Base-by-base conservation (phyloP, 2,329 filamentous ascomycete genomes). In the Hawksworthiomyces lignivorus region DNA sequence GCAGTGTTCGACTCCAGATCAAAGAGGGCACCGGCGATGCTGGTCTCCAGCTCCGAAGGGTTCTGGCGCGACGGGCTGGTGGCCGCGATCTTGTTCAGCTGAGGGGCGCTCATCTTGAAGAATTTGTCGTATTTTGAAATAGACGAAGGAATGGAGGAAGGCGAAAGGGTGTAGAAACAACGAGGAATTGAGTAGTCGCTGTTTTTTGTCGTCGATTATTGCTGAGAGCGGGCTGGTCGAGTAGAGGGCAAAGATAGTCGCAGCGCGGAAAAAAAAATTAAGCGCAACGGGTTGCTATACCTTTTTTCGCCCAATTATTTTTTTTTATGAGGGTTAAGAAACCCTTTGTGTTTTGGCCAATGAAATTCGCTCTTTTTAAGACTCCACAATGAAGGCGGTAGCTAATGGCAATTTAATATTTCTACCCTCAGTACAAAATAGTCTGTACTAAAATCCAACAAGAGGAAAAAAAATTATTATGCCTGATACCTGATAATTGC, bases 1-100 rank as follows among this genome's bases (percentile, higher is more conserved):
- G 88, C 77, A 65, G 92, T 95, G 83, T 96, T 96, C 77, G 82
- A 89, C 87, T 98, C 92, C 73, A 98, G 87, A 66, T 98, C 92
- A 78, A 84, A 94, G 56, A 98, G 87, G 74, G 92, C 92, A 73
- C 83, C 85, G 68, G 92, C 92, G 69, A 98, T 94, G 79, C 75
- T 87, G 71, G 79, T 82, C 87, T 98, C 92, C 61, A 97, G 84
- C 84, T 98, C 92, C 58, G 87, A 94, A 59, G 92, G 92, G 74
- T 83, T 94, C 70, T 85, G 80, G 78, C 87, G 82, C 73, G 90
- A 96, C 59, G 90, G 84, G 84, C 87, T 94, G 83, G 92, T 96
- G 68, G 82, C 70, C 67, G 89, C 88, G 72, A 97, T 97, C 87
- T 97, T 97, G 85, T 95, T 95, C 67, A 92, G 47, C 43, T 86